Base-by-base conservation (phyloP, 495 filamentous ascomycete genomes). In the Neurospora intermedia region DNA sequence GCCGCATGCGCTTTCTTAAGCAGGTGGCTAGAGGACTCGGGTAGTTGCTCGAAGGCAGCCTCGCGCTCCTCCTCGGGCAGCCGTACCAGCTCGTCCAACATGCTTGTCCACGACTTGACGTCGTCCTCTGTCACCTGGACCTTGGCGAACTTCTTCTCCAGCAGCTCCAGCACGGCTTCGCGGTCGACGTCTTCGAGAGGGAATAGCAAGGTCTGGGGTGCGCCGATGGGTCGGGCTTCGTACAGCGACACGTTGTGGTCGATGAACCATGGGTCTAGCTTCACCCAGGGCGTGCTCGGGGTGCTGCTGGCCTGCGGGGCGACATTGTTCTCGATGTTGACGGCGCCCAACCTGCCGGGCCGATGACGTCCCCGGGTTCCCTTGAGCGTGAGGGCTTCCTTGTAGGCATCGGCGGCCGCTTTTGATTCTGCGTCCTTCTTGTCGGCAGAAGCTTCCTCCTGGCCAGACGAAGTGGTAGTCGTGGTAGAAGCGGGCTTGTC, bases 241-340 rank as follows among this genome's bases (percentile, higher is more conserved):
- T 79, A 78, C 31, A 80, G 74, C 11, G 76, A 77, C 43, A 82
- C 72, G 45, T 79, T 46, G 2, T 74, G 41, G 38, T 81, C 73
- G 45, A 79, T 69, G 76, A 89, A 88, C 70, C 82, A 84, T 10
- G 77, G 74, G 9, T 86, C 84, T 27, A 88, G 42, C 27, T 79
- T 72, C 5, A 86, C 74, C 23, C 82, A 79, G 3, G 86, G 42
- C 15, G 38, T 43, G 31, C 38, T 62, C 16, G 71, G 48, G 18
- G 66, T 23, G 42, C 70, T 73, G 16, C 42, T 69, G 27, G 66
- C 35, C 16, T 69, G 45, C 13, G 69, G 43, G 20, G 40, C 6
- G 16, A 54, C 69, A 5, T 45, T 69, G 69, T 66, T 59, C 40
- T 74, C 27, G 46, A 66, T 42, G 69, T 41, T 75, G 13, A 66